Percentiles rank a stretch among this genome's conserved stretches.
Evolutionary conservation across 2,329 filamentous ascomycete species (phyloP).

Genomic region (Hirsutella thompsonii): DNA sequence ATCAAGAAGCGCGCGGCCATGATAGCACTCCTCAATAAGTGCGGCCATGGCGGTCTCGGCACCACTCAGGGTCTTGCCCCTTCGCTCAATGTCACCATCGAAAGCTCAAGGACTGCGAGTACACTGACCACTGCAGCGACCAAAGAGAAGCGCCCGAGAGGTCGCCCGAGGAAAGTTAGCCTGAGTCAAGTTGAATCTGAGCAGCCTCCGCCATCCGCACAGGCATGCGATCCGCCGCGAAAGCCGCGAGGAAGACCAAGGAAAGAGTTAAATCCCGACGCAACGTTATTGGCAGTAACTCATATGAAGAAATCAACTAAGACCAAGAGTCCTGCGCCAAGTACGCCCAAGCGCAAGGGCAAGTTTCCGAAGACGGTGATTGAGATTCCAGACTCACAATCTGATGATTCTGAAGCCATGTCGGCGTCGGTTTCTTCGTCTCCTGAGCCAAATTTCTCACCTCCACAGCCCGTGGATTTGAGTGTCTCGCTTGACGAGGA

Average conservation of each 20-base stretch:
- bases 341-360: background rate
- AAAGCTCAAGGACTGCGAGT: background rate
- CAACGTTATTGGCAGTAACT: conserved; percentile 3
- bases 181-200: conserved; percentile 12
- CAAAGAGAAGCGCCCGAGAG: conserved; percentile 15
- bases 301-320: conserved; percentile 4
- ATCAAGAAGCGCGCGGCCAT: conserved; percentile 55
- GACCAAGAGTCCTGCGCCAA: background rate
- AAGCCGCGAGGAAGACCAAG: conserved; percentile 26
- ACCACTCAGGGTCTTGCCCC: background rate
- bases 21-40: conserved; percentile 56
- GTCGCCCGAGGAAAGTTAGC: conserved; percentile 19
- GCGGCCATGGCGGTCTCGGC: conserved; percentile 42
- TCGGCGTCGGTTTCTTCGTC: conserved; percentile 21
- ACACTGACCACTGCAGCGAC: background rate
- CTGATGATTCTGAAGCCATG: conserved; percentile 18
- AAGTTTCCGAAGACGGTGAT: conserved; percentile 8
- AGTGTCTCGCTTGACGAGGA: conserved; percentile 30
- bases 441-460: conserved; percentile 27
- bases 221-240: conserved; percentile 20
- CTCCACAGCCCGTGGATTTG: conserved; percentile 27
- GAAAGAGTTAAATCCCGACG: conserved; percentile 15
- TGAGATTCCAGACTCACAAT: conserved; percentile 42
- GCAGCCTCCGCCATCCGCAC: conserved; percentile 22
- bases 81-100: background rate